Conservation (phyloP, 805 yeast genomes). For the Metschnikowia henanensis region DNA sequence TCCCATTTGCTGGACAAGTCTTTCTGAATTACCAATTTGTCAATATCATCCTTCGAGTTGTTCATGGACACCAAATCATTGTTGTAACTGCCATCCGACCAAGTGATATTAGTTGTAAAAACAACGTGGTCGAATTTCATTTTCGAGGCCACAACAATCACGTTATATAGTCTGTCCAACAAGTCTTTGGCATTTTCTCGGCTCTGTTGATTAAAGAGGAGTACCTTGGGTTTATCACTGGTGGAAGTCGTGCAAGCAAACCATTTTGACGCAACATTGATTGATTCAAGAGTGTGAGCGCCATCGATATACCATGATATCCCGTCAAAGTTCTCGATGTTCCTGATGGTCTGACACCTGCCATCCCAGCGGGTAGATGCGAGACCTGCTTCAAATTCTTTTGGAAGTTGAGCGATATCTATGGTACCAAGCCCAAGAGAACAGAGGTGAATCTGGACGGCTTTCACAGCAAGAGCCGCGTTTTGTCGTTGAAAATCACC, state of each 20-base stretch:
- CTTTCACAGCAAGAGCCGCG: slow-evolving; percentile 82
- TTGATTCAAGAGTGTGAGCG: slow-evolving; percentile 91
- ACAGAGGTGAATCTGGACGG: slow-evolving; percentile 61
- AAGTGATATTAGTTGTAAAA: slow-evolving; percentile 90
- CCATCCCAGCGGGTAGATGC: slow-evolving; percentile 88
- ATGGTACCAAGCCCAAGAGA: slow-evolving; percentile 42
- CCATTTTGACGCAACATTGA: slow-evolving; percentile 84
- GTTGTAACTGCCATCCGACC: slow-evolving; percentile 78
- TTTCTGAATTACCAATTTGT: slow-evolving; percentile 78
- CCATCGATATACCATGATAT: slow-evolving; percentile 91
- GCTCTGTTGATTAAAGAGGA: slow-evolving; percentile 92
- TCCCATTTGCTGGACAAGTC: slow-evolving; percentile 71
- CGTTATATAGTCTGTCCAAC: slow-evolving; percentile 50
- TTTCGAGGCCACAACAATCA: slow-evolving; percentile 35
- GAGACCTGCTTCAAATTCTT: slow-evolving; percentile 57
- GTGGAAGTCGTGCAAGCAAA: slow-evolving; percentile 36
- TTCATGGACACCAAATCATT: slow-evolving; percentile 85
- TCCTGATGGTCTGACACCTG: slow-evolving; percentile 74
- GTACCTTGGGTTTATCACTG: slow-evolving; percentile 38
- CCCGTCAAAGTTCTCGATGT: slow-evolving; percentile 36
- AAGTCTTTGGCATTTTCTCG: slow-evolving; percentile 73
- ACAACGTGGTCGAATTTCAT: slow-evolving; percentile 70
- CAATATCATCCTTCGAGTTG: slow-evolving; percentile 75
- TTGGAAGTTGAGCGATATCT: slow-evolving; percentile 41
- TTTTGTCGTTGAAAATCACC: slow-evolving; percentile 85